A percentile compares a stretch with the other conserved stretches of the same genome.
phyloP scores from a whole-genome alignment of 192 early-diverging fungal genomes.

The Physocladia obscura region DNA sequence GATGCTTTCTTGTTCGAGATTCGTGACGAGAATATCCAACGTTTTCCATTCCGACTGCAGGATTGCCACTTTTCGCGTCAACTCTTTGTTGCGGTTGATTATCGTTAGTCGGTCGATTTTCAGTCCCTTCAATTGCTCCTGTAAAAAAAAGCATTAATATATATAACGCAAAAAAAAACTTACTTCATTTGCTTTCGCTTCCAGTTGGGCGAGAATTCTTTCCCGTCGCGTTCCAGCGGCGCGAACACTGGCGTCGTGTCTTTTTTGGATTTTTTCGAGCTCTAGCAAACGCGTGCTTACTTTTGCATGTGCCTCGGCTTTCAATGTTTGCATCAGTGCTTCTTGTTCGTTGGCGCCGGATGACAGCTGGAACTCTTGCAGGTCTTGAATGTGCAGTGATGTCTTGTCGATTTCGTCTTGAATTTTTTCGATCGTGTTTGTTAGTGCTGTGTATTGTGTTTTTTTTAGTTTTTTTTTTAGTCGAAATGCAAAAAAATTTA shows the following conservation, averaged over 20 bases:
- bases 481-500: background rate
- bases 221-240: conserved; percentile 5
- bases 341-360: background rate
- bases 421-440: background rate
- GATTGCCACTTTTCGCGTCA: background rate
- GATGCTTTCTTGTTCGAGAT: conserved; percentile 16
- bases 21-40: background rate
- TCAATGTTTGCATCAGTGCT: background rate
- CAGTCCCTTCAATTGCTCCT: background rate
- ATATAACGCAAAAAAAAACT: background rate
- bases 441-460: background rate
- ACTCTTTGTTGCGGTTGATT: background rate
- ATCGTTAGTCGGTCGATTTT: background rate
- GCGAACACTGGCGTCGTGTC: conserved; percentile 15
- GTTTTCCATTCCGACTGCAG: background rate
- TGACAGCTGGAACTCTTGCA: conserved; percentile 4
- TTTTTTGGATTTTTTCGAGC: conserved; percentile 15
- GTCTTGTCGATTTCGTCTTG: conserved; percentile 8
- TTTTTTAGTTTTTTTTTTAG: background rate
- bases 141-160: background rate
- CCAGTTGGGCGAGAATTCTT: background rate
- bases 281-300: background rate
- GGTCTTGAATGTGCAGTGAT: background rate
- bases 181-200: conserved; percentile 7
- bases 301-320: background rate